Conservation (phyloP, 257 asterid species). For the Paraleonurus japonicus region DNA sequence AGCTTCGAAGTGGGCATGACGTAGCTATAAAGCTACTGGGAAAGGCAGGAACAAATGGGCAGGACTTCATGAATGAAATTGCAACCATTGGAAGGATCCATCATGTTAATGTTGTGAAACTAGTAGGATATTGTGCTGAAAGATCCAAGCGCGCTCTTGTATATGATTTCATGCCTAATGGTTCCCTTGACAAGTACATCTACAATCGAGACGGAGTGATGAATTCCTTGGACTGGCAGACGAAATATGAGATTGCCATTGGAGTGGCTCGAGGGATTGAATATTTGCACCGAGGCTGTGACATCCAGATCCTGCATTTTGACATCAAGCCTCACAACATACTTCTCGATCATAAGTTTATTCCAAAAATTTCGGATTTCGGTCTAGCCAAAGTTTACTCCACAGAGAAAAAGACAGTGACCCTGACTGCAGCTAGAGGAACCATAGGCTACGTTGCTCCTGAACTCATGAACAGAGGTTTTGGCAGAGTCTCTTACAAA, state of each 20-base stretch:
- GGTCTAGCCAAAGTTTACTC: conserved; percentile 26
- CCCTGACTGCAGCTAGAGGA: conserved; percentile 9
- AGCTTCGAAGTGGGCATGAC: conserved; percentile 34
- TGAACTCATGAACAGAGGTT: conserved; percentile 14
- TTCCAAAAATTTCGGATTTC: conserved; percentile 32
- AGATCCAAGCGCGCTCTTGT: conserved; percentile 8
- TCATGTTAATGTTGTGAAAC: background rate
- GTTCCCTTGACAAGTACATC: conserved; percentile 19
- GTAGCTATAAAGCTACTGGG: conserved; percentile 34
- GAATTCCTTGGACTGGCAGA: conserved; percentile 15
- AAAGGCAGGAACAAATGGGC: background rate
- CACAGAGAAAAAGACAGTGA: background rate
- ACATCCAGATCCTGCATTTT: conserved; percentile 29
- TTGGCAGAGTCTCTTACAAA: conserved; percentile 17
- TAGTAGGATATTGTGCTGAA: conserved; percentile 14
- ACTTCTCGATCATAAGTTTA: conserved; percentile 28
- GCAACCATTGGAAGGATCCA: conserved; percentile 30
- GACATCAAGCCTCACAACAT: conserved; percentile 40
- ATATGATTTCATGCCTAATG: conserved; percentile 2
- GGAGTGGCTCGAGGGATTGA: conserved; percentile 38
- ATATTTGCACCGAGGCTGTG: conserved; percentile 28
- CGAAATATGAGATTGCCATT: conserved; percentile 28
- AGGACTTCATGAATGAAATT: conserved; percentile 42
- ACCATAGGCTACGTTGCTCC: background rate
- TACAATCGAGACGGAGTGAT: background rate